Percentiles rank a stretch among this genome's conserved stretches.
phyloP scores from a whole-genome alignment of 2,329 filamentous ascomycete species.

The Aspergillus brunneoviolaceus region DNA sequence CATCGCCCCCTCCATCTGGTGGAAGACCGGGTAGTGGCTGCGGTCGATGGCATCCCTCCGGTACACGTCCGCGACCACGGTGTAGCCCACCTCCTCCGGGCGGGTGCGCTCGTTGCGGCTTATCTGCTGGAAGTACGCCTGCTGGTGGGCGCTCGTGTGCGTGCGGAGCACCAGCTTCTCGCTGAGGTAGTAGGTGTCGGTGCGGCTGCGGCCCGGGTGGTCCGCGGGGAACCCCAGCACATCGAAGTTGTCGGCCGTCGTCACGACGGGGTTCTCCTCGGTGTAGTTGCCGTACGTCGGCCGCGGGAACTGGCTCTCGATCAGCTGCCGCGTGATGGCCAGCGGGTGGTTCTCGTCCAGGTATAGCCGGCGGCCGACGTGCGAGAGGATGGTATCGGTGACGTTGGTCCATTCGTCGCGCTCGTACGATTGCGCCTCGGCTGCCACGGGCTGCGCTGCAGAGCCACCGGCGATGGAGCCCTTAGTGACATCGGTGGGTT shows the following conservation, averaged over 20 bases:
- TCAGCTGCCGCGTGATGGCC: slow-evolving; percentile 84
- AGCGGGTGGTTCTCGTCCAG: slow-evolving; percentile 88
- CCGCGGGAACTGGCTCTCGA: slow-evolving; percentile 80
- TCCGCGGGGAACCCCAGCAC: slow-evolving; percentile 87
- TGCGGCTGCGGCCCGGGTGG: slow-evolving; percentile 81
- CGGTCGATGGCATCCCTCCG: slow-evolving; percentile 91
- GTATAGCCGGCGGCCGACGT: slow-evolving; percentile 78
- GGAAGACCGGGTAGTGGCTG: slow-evolving; percentile 94
- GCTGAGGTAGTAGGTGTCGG: slow-evolving; percentile 96
- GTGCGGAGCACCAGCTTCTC: slow-evolving; percentile 79
- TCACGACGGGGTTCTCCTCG: slow-evolving; percentile 77
- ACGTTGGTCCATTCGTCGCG: slow-evolving; percentile 85
- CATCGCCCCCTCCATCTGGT: slow-evolving; percentile 95
- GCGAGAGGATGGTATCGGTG: slow-evolving; percentile 69
- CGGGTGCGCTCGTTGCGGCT: slow-evolving; percentile 39
- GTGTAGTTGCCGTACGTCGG: slow-evolving; percentile 76
- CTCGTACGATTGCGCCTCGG: slow-evolving; percentile 64
- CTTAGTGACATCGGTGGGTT: slow-evolving; percentile 6
- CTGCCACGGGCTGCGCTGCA: slow-evolving; percentile 44
- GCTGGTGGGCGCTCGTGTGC: slow-evolving; percentile 94
- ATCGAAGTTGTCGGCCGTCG: slow-evolving; percentile 87
- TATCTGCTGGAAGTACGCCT: slow-evolving; percentile 71
- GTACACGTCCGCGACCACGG: slow-evolving; percentile 93
- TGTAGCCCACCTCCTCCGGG: slow-evolving; percentile 65
- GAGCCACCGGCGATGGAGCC: slow-evolving; percentile 3